Conservation (phyloP, 306 rosid species). For the Cucurbita ficifolia region DNA sequence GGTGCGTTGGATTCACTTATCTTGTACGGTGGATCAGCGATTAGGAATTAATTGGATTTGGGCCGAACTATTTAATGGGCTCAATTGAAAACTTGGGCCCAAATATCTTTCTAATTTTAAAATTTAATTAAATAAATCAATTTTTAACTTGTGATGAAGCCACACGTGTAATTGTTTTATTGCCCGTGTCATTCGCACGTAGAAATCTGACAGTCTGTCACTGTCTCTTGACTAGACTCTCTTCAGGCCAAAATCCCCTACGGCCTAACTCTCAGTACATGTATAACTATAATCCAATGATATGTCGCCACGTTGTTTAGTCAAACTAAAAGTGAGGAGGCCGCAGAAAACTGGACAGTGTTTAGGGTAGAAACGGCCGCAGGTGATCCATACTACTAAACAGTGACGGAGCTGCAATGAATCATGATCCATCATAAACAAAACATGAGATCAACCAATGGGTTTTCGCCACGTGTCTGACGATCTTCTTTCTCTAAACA, state of each 20-base stretch:
- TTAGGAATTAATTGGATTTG: too few relatives aligned
- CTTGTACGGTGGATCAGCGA: too few relatives aligned
- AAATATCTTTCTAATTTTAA: too few relatives aligned
- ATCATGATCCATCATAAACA: slow-evolving; percentile 8
- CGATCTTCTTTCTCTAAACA: neutral
- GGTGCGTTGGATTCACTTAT: too few relatives aligned
- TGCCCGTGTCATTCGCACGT: slow-evolving; percentile 23
- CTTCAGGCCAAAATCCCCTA: neutral
- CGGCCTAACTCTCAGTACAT: neutral
- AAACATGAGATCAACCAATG: slow-evolving; percentile 2
- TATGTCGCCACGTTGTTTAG: neutral
- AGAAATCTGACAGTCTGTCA: slow-evolving; percentile 25
- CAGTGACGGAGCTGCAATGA: neutral
- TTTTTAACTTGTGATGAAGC: neutral
- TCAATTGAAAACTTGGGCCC: too few relatives aligned
- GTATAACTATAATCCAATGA: accelerated
- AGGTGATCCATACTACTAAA: neutral
- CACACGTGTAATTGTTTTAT: slow-evolving; percentile 18
- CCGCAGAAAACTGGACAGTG: neutral
- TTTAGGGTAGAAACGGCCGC: neutral
- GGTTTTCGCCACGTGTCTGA: slow-evolving; percentile 9
- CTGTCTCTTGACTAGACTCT: slow-evolving; percentile 10
- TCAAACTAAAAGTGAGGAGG: neutral
- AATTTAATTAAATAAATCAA: too few relatives aligned
- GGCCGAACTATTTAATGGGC: too few relatives aligned